Base-by-base conservation (phyloP, 2,329 filamentous ascomycete genomes). In the Claviceps fusiformis region DNA sequence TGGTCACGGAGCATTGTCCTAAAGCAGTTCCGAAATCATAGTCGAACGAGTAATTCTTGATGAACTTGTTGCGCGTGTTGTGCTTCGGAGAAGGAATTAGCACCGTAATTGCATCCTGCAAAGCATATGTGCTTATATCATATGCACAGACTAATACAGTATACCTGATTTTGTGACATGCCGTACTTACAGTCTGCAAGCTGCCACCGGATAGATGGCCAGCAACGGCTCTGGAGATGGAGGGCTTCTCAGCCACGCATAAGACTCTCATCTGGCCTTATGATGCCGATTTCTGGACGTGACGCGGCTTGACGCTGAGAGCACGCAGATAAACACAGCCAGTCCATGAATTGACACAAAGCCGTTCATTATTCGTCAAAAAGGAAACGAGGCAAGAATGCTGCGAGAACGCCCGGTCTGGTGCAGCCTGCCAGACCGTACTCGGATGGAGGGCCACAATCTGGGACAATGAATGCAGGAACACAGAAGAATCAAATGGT, bases 181-280 rank as follows among this genome's bases (percentile, higher is more conserved):
- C 7, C 8, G 46, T 33, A 56, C 84, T 69, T 71, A 95, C 89
- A 54, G 81, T 84, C 67, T 81, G 79, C 56, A 84, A 76, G 19
- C 74, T 73, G 50, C 89, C 88, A 52, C 93, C 92, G 37, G 87
- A 87, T 33, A 98, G 79, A 74, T 97, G 92, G 56, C 83, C 81
- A 44, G 93, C 89, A 52, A 98, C 92, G 43, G 92, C 90, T 71
- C 93, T 96, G 56, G 93, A 89, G 59, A 98, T 96, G 46, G 92
- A 95, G 41, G 90, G 90, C 77, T 98, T 80, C 62, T 80, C 78
- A 46, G 78, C 77, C 62, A 80, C 77, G 60, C 77, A 80, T 13
- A 80, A 67, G 44, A 80, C 72, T 63, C 68, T 78, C 71, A 80
- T 80, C 41, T 48, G 35, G 35, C 10, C 50, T 17, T 24, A 15